Base-by-base conservation (phyloP, 1,139 yeast genomes). In the Geotrichum candidum region DNA sequence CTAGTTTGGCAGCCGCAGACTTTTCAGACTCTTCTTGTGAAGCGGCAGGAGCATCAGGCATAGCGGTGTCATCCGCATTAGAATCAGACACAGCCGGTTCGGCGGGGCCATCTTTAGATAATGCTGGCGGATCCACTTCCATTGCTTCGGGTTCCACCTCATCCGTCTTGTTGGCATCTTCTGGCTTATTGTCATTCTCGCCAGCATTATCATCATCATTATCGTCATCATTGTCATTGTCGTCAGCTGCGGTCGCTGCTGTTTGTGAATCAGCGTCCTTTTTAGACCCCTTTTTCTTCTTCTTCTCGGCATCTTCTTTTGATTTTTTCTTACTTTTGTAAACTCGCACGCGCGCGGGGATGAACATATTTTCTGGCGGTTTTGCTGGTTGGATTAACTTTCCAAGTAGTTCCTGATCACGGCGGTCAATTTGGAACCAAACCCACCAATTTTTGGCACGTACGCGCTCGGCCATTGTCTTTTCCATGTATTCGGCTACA, bases 401-500 rank as follows among this genome's bases (percentile, higher is more conserved):
- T 53, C 72, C 75, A 46, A 68, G 59, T 23, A 74, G 65, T 64
- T 85, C 90, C 69, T 87, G 94, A 64, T 87, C 85, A 59, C 83
- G 82, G 3, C 91, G 94, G 72, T 90, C 97, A 25, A 91, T 80
- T 69, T 89, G 90, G 69, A 86, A 89, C 97, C 97, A 91, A 48
- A 90, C 78, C 70, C 87, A 83, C 69, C 84, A 84, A 48, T 83
- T 82, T 7, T 86, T 77, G 6, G 85, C 76, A 61, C 94, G 79
- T 0, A 78, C 79, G 0, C 97, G 97, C 22, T 76, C 77, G 15
- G 78, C 77, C 64, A 90, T 72, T 0, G 87, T 81, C 15, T 80
- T 76, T 56, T 80, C 77, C 97, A 92, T 91, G 45, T 80, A 76
- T 25, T 76, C 74, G 61, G 80, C 83, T 0, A 87, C 91, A 22